Evolutionary conservation across 495 filamentous ascomycete species (phyloP), one percentile per base, ranked within the genome.

Genomic region (Cercophora samala): DNA sequence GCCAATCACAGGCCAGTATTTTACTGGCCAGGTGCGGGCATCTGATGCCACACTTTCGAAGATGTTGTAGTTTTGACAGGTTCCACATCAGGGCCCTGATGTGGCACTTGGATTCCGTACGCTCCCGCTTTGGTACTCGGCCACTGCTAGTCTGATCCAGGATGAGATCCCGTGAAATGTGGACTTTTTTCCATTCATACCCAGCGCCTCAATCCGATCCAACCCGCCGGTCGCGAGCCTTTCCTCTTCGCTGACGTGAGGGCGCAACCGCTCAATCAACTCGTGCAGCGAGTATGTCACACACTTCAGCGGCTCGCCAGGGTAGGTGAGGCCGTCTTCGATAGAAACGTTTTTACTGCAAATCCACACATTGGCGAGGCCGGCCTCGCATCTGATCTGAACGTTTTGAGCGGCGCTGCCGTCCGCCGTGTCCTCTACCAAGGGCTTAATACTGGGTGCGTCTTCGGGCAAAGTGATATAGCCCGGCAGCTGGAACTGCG

Each of bases 401-500:
- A 60, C 22, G 2, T 21, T 25, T 17, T 46, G 8, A 17, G 15
- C 37, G 11, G 37, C 37, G 37, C 37, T 2, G 25, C 29, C 32
- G 3, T 23, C 29, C 8, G 5, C 60, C 3, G 25, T 21, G 15
- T 37, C 25, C 24, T 60, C 58, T 2, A 18, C 22, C 21, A 25
- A 8, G 23, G 19, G 22, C 1, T 17, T 2, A 11, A 60, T 29
- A 22, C 5, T 15, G 18, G 58, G 60, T 6, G 5, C 26, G 19
- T 6, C 29, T 5, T 21, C 11, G 46, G 70, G 8, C 13, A 73
- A 29, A 9, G 53, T 65, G 1, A 55, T 29, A 64, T 80, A 76
- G 21, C 71, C 64, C 4, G 77, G 78, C 8, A 78, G 69, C 21
- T 70, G 61, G 68, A 80, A 80, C 51, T 80, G 77, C 1, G 74